phyloP scores from a whole-genome alignment of 208 protist genomes.

The Trypanosoma mega region DNA sequence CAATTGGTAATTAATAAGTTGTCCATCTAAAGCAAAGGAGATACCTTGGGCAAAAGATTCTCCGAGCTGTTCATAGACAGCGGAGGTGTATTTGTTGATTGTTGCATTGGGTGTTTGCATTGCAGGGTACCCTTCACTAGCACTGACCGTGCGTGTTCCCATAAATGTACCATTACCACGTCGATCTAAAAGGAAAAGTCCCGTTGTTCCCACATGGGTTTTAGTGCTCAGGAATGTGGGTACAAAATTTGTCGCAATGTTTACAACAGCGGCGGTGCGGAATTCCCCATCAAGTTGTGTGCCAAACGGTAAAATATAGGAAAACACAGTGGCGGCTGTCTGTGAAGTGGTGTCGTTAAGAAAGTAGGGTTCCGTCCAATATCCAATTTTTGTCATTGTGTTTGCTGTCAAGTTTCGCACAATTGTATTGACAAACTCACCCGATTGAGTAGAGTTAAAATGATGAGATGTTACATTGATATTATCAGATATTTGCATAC shows the following conservation, averaged over 20 bases:
- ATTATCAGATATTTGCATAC: too few species aligned
- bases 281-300: too few species aligned
- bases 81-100: slow-evolving; percentile 35
- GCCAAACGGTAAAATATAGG: too few species aligned
- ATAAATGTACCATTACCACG: slow-evolving; percentile 38
- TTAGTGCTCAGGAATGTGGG: slow-evolving; percentile 23
- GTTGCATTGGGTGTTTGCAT: slow-evolving; percentile 32
- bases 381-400: too few species aligned
- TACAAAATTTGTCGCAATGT: slow-evolving; percentile 33
- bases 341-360: too few species aligned
- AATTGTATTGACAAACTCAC: too few species aligned
- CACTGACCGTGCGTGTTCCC: slow-evolving; percentile 26
- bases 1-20: slow-evolving; percentile 48
- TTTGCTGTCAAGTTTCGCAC: too few species aligned
- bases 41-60: slow-evolving; percentile 28
- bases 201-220: slow-evolving; percentile 34
- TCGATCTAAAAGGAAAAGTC: slow-evolving; percentile 44
- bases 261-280: slow-evolving; percentile 35
- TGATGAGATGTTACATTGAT: too few species aligned
- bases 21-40: slow-evolving; percentile 32
- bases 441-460: too few species aligned
- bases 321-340: too few species aligned
- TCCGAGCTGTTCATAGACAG: slow-evolving; percentile 29
- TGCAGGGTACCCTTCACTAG: slow-evolving; percentile 28
- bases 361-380: too few species aligned